Conservation (phyloP, 768 basidiomycete genomes). For the Pleurotus citrinopileatus region DNA sequence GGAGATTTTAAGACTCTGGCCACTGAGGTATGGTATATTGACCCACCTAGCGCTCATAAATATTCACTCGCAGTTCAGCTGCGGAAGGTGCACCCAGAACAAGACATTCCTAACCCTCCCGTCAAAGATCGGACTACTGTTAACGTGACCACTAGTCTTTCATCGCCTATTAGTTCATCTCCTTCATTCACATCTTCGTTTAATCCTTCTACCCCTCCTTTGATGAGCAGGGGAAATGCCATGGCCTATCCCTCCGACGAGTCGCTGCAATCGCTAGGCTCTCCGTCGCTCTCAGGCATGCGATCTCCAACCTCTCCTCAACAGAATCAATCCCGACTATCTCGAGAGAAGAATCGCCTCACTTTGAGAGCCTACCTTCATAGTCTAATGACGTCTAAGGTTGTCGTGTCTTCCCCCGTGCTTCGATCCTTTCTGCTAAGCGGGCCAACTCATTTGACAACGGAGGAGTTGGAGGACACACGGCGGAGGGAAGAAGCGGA, state of each 20-base stretch:
- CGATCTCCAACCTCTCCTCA: constrained; percentile 20
- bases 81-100: constrained; percentile 81
- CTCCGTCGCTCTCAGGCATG: constrained; percentile 11
- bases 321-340: constrained; percentile 46
- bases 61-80: constrained; percentile 48
- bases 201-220: constrained; percentile 13
- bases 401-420: constrained; percentile 83
- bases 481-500: constrained; percentile 86
- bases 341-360: constrained; percentile 92
- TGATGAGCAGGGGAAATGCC: neutral
- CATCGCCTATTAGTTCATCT: constrained; percentile 17
- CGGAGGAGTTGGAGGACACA: constrained; percentile 78
- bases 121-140: constrained; percentile 82
- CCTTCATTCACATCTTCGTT: constrained; percentile 11
- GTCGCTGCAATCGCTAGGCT: constrained; percentile 8
- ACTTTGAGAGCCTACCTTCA: constrained; percentile 94
- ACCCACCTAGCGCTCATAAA: neutral
- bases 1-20: constrained; percentile 92
- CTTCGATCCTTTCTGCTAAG: constrained; percentile 83
- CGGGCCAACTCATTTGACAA: constrained; percentile 63
- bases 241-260: constrained; percentile 7
- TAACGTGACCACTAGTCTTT: constrained; percentile 38
- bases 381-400: constrained; percentile 63
- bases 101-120: constrained; percentile 79
- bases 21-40: constrained; percentile 56